Base-by-base conservation (phyloP, 345 rosid species). In the Noccaea caerulescens region DNA sequence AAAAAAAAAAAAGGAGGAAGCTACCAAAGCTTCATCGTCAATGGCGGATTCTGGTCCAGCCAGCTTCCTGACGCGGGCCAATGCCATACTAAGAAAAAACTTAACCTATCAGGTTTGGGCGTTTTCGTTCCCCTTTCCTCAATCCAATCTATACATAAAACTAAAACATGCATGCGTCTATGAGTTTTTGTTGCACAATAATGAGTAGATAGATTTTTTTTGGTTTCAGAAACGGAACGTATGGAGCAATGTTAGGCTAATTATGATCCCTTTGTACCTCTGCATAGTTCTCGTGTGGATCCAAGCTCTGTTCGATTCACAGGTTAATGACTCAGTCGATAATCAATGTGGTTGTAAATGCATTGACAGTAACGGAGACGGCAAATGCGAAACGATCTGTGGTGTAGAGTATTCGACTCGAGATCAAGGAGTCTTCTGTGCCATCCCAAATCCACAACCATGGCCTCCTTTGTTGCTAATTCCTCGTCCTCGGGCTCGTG, bases 391-490 rank as follows among this genome's bases (percentile, higher is more conserved):
- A 82, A 76, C 63, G 71, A 77, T 53, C 13, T 93, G 98, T 68
- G 97, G 93, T 63, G 1, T 87, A 65, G 72, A 87, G 71, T 79
- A 80, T 73, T 93, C 98, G 0, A 32, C 70, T 55, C 0, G 37
- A 23, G 76, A 63, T 68, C 94, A 93, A 84, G 91, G 50, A 44
- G 4, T 5, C 32, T 67, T 51, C 73, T 91, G 97, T 77, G 67
- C 88, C n/a, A 74, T 89, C 62, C 77, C 77, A 20, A 76, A 23
- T 13, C 97, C 98, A 20, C 84, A 79, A 8, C 63, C 70, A 47
- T 91, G 95, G 97, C 96, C 98, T 60, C 89, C 95, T n/a, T 10
- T 93, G 41, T 69, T 91, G 43, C 97, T 83, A 57, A 68, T 87
- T 46, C 97, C 99, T 4, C 84, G 68, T 51, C 82, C 86, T 25